Conservation (phyloP, 768 basidiomycete genomes). For the Kwoniella newhampshirensis region DNA sequence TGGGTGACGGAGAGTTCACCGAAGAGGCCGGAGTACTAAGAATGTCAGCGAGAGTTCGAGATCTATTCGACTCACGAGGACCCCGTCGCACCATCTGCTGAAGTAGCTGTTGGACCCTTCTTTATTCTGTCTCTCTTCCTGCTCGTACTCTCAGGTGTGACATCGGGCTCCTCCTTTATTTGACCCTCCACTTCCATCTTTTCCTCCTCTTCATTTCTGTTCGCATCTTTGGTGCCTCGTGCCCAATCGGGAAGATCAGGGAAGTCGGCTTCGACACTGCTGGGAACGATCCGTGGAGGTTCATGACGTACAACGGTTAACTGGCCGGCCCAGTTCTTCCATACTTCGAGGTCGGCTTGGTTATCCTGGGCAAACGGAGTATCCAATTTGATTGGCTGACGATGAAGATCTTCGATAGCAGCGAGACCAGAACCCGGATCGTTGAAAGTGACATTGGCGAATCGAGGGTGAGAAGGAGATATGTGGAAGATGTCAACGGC, state of each 20-base stretch:
- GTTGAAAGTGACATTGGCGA: conserved; percentile 45
- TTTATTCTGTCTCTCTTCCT: conserved; percentile 14
- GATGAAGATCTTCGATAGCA: conserved; percentile 43
- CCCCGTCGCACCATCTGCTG: background rate
- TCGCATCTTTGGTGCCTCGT: conserved; percentile 14
- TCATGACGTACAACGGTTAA: conserved; percentile 42
- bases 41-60: background rate
- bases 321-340: conserved; percentile 44
- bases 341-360: conserved; percentile 41
- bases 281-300: conserved; percentile 41
- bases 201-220: conserved; percentile 18
- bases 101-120: background rate
- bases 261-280: conserved; percentile 29
- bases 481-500: conserved; percentile 52
- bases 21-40: background rate
- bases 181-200: conserved; percentile 22
- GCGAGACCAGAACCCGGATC: conserved; percentile 27
- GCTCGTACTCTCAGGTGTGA: conserved; percentile 12
- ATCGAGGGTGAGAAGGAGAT: conserved; percentile 43
- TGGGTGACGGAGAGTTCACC: background rate
- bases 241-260: conserved; percentile 45
- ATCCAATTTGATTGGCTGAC: conserved; percentile 40
- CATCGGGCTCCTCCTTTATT: conserved; percentile 18
- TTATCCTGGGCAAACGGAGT: conserved; percentile 33
- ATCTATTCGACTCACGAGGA: background rate